Percentiles rank a stretch among this genome's conserved stretches.
These are phyloP conservation scores for Amaranthus palmeri DNA, from an alignment of 148 eudicot species.

Conservation along the genomic window DNA sequence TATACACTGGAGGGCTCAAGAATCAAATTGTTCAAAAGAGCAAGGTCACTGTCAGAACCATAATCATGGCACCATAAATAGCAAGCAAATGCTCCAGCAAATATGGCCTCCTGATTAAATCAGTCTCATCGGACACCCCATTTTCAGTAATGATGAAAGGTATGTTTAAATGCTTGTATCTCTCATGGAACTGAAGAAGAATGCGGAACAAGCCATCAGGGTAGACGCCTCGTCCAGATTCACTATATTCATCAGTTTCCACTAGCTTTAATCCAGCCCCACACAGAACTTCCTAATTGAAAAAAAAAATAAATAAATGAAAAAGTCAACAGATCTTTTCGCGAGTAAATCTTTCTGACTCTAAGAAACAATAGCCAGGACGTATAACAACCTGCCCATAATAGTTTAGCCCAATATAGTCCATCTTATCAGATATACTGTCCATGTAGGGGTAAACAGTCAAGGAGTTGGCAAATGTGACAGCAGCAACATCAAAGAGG, in stretches of 20 bases:
- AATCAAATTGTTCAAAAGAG: neutral
- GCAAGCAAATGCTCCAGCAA: constrained; percentile 89
- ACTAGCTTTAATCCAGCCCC: constrained; percentile 86
- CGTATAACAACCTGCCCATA: constrained; percentile 73
- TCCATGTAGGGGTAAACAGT: constrained; percentile 70
- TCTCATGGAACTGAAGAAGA: constrained; percentile 82
- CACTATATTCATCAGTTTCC: constrained; percentile 90
- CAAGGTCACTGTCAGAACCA: constrained; percentile 38
- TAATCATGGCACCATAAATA: constrained; percentile 79
- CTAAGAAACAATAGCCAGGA: neutral
- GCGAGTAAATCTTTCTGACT: neutral
- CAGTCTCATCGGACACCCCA: constrained; percentile 92
- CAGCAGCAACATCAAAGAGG: constrained; percentile 87
- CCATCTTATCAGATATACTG: constrained; percentile 70
- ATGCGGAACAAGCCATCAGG: constrained; percentile 95
- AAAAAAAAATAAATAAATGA: constrained; percentile 8
- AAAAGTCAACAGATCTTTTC: neutral
- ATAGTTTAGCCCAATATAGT: constrained; percentile 86
- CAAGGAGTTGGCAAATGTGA: constrained; percentile 70
- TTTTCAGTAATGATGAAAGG: constrained; percentile 91
- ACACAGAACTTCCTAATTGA: constrained; percentile 65
- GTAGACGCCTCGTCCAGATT: constrained; percentile 93
- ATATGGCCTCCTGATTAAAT: constrained; percentile 83
- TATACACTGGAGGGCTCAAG: neutral
- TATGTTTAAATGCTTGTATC: constrained; percentile 82